Evolutionary conservation across 2,329 filamentous ascomycete species (phyloP), one percentile per base, ranked within the genome.

Genomic region (Escovopsis sp.): DNA sequence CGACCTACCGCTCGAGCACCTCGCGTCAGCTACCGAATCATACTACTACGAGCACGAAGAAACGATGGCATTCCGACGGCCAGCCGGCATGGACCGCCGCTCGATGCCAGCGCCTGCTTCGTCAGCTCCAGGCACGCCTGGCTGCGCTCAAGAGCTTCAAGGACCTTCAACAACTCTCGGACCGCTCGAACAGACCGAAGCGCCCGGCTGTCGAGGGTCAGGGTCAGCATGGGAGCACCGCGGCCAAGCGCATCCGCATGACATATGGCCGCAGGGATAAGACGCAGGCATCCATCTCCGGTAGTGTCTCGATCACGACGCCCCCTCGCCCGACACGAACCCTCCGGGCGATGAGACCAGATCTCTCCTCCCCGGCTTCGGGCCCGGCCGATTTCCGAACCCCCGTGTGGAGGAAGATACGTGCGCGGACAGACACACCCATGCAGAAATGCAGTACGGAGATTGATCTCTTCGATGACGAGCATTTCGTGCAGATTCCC

Each of bases 21-120:
- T 20, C n/a, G 10, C 34, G 9, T 15, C 34, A 7, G 34, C 27
- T 9, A 11, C 27, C 27, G 27, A 9, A 4, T 9, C 8, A 30
- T 11, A 36, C 34, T 4, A 6, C 20, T 20, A 20, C 20, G 20
- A 20, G 20, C 34, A 14, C 34, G 11, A 5, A 14, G 25, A 41
- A n/a, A 12, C 32, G 27, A 10, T 3, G 14, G 13, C 40, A 45
- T 27, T 25, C 35, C 13, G 40, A 49, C 35, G 45, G 50, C 29
- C n/a, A 43, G 11, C 59, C 60, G 36, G 56, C 56, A 11, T 72
- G 68, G 68, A 71, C 66, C 5, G 64, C 68, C 5, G 60, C 64
- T 39, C 56, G 66, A 42, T 72, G 68, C 36, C 62, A 66, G 38
- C 59, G 66, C 2, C 51, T 70, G 6, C 57, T 72, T 14, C 65